These are phyloP conservation scores for Skeletonema potamos DNA, from an alignment of 108 stramenopile species.

Conservation along the genomic window DNA sequence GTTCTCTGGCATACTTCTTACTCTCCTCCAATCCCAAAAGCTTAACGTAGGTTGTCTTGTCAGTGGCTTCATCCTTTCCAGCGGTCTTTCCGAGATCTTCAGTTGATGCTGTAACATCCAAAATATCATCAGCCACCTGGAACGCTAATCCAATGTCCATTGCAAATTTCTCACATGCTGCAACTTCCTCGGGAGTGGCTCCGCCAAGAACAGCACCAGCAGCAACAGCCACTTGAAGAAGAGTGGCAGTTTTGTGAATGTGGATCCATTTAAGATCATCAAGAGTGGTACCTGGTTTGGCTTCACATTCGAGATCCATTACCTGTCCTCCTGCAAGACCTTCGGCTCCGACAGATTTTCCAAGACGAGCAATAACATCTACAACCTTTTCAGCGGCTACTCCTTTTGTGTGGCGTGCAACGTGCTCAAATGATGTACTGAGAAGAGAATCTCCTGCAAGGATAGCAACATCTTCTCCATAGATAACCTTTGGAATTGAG, in stretches of 20 bases:
- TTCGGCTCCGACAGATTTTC: conserved; percentile 87
- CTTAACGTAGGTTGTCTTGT: conserved; percentile 95
- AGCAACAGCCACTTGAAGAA: conserved; percentile 90
- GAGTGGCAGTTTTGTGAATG: conserved; percentile 94
- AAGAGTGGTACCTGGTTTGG: conserved; percentile 82
- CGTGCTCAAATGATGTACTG: conserved; percentile 73
- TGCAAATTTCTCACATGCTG: conserved; percentile 88
- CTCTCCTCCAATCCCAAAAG: conserved; percentile 92
- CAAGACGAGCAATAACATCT: conserved; percentile 87
- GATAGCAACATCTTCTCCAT: conserved; percentile 96
- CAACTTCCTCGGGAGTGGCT: conserved; percentile 86
- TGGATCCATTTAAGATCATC: conserved; percentile 97
- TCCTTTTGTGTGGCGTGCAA: conserved; percentile 73
- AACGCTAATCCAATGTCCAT: conserved; percentile 95
- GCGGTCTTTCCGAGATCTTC: conserved; percentile 97
- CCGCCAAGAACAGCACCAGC: conserved; percentile 92
- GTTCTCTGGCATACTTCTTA: conserved; percentile 80
- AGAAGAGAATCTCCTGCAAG: conserved; percentile 91
- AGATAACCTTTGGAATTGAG: conserved; percentile 66
- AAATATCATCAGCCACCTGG: conserved; percentile 97
- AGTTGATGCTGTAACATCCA: conserved; percentile 92
- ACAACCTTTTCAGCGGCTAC: conserved; percentile 78
- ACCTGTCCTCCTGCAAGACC: conserved; percentile 95
- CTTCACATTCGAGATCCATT: conserved; percentile 95
- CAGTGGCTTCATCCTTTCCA: conserved; percentile 89